Base-by-base conservation (phyloP, 306 rosid species). In the Cicer judaicum region DNA sequence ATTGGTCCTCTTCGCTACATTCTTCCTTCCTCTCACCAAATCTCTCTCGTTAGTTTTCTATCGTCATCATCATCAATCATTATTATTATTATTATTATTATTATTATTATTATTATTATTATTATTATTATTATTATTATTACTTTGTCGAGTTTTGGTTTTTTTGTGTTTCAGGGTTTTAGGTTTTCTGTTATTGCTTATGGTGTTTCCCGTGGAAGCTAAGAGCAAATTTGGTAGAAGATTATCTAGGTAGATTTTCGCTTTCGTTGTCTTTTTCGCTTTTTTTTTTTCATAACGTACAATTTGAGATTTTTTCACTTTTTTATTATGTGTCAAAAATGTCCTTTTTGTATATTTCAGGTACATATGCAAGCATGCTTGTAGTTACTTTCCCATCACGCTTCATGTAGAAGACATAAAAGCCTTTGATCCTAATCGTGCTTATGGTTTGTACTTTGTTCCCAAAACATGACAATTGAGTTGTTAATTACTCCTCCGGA, bases 351-450 rank as follows among this genome's bases (percentile, higher is more conserved):
- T 42, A 6, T 73, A 75, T 73, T 83, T 36, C 79, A 93, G 97
- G 87, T 93, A 74, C 80, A 84, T 93, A 74, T 88, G 94, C 75
- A 88, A 80, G 68, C 81, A 88, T 68, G 97, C 89, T 70, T 79
- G 89, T 76, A 62, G 64, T 80, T 93, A 89, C 78, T 91, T 93
- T 80, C 98, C 98, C 5, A 73, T 91, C 54, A 88, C 87, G 70
- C 80, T 91, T 79, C 87, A 88, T 68, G 94, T 90, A 5, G 96
- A 93, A 80, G 92, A 93, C 75, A 87, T 91, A 10, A 66, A 87
- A n/a, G 85, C 85, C 78, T 93, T 93, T 59, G 83, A 84, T 84
- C 87, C 97, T 49, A 77, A 86, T 83, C 91, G 92, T 16, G 78
- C 92, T 75, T 93, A 93, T 83, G 96, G 98, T 89, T 79, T 60